These are phyloP conservation scores for Oleoguttula mirabilis DNA, from an alignment of 495 filamentous ascomycete genomes.

Conservation along the genomic window DNA sequence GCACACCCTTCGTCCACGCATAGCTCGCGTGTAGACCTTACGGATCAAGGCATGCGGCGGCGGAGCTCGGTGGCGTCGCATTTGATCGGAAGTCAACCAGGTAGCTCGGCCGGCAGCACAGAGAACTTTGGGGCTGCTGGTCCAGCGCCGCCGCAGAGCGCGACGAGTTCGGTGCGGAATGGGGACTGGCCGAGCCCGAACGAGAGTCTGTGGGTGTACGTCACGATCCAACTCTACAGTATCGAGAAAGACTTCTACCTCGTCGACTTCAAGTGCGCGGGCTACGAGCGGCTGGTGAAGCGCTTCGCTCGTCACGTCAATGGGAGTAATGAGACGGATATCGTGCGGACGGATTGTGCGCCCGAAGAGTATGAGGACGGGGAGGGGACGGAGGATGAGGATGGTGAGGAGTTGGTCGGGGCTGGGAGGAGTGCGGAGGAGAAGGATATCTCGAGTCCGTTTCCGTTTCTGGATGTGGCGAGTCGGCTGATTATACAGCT, in stretches of 20 bases:
- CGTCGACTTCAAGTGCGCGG: slow-evolving; percentile 98
- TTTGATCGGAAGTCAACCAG: slow-evolving; percentile 18
- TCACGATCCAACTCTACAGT: slow-evolving; percentile 93
- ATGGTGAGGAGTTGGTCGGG: slow-evolving; percentile 30
- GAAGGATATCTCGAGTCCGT: slow-evolving; percentile 63
- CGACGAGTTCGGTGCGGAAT: background rate
- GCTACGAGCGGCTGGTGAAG: slow-evolving; percentile 70
- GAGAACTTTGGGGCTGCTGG: slow-evolving; percentile 24
- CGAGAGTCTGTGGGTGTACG: slow-evolving; percentile 63
- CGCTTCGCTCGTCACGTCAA: slow-evolving; percentile 25
- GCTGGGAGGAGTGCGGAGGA: slow-evolving; percentile 37
- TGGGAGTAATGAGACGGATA: slow-evolving; percentile 2
- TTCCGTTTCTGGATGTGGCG: slow-evolving; percentile 67
- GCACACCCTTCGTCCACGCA: slow-evolving; percentile 41
- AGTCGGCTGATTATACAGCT: slow-evolving; percentile 63
- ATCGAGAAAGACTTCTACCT: slow-evolving; percentile 88
- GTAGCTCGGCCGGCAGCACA: slow-evolving; percentile 31
- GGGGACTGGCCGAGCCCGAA: slow-evolving; percentile 14
- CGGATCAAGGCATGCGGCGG: slow-evolving; percentile 33
- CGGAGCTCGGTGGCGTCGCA: slow-evolving; percentile 37
- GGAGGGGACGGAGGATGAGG: slow-evolving; percentile 20
- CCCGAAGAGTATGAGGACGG: slow-evolving; percentile 19
- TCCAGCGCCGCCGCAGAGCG: background rate
- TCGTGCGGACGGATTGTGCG: slow-evolving; percentile 1
- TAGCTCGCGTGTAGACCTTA: slow-evolving; percentile 46